Percentiles rank a stretch among this genome's conserved stretches.
These are phyloP conservation scores for Metroxylon sagu DNA, from an alignment of 176 grass and related monocot species.

Conservation along the genomic window DNA sequence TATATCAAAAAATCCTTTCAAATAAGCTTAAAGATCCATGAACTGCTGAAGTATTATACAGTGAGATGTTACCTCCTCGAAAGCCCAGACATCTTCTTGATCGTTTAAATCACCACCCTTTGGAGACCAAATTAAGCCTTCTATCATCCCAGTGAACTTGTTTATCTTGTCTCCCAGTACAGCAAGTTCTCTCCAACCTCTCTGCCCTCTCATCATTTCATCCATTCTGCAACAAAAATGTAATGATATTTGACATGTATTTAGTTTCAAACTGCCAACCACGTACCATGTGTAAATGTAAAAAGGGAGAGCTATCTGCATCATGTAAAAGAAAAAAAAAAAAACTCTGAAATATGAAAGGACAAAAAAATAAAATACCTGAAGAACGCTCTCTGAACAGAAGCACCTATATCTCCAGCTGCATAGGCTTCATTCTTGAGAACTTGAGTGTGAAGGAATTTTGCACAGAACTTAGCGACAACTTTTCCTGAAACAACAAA, in stretches of 20 bases:
- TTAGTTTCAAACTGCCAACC: too few relatives aligned
- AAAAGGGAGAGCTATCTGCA: too few relatives aligned
- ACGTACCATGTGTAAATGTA: too few relatives aligned
- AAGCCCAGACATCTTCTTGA: conserved; percentile 55
- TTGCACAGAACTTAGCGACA: conserved; percentile 29
- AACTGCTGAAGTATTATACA: neutral
- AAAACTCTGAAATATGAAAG: conserved; percentile 1
- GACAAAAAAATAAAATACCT: conserved; percentile 14
- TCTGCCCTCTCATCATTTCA: conserved; percentile 97
- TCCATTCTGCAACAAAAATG: conserved; percentile 69
- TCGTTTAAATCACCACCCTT: conserved; percentile 50
- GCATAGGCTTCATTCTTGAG: conserved; percentile 16
- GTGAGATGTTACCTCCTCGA: conserved; percentile 60
- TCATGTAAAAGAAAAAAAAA: conserved; percentile 9
- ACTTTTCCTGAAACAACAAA: conserved; percentile 61
- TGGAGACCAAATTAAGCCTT: conserved; percentile 90
- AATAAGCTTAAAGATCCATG: neutral
- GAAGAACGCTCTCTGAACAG: conserved; percentile 24
- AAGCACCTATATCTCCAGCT: conserved; percentile 13
- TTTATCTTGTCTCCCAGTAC: conserved; percentile 86
- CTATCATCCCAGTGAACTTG: conserved; percentile 77
- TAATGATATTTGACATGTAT: conserved; percentile 8
- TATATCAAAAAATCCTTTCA: neutral
- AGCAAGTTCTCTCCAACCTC: conserved; percentile 91
- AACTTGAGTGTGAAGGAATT: conserved; percentile 23